Evolutionary conservation across 148 eudicot species (phyloP), one percentile per base, ranked within the genome.

Genomic region (Chenopodium suecicum): DNA sequence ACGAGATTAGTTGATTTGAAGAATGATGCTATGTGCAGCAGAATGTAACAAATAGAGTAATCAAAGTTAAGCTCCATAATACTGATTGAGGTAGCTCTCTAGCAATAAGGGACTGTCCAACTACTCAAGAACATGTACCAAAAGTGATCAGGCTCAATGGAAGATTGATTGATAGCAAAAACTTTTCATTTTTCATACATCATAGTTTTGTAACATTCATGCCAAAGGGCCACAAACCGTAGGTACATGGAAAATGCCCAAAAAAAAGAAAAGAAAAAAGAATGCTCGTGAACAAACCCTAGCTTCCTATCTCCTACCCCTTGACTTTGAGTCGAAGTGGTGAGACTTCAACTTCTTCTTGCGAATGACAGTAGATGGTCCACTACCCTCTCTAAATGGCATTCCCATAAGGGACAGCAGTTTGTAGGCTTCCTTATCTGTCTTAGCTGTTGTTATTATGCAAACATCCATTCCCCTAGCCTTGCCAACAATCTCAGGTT

Each of bases 401-500:
- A 96, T 96, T 75, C 99, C 99, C 99, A 92, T 92, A 25, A 96
- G 90, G 78, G 93, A 87, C 62, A 94, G 85, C 44, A 96, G 82
- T 83, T 29, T 87, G 74, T 90, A 85, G 4, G 93, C 98, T 89
- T 96, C 99, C 85, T 94, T 94, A 85, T 96, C 99, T 0, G 98
- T 92, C 71, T 86, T n/a, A 27, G 98, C 98, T 54, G 99, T 94
- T 34, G 99, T 96, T 16, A 89, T 50, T 84, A 96, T 96, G 90
- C 97, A 92, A 56, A 96, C 92, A 58, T 94, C 98, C 98, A 96
- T 94, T 74, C 99, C 99, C 84, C 97, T 89, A 13, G 92, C 92
- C 86, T 90, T 96, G 70, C 98, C 95, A 58, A 92, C 85, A 44
- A 80, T 72, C 83, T 96, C 99, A 19, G 80, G 88, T 65, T 86